These are phyloP conservation scores for sunflower (Helianthus annuus) DNA, from an alignment of 129 eudicot species.

Conservation along the genomic window DNA sequence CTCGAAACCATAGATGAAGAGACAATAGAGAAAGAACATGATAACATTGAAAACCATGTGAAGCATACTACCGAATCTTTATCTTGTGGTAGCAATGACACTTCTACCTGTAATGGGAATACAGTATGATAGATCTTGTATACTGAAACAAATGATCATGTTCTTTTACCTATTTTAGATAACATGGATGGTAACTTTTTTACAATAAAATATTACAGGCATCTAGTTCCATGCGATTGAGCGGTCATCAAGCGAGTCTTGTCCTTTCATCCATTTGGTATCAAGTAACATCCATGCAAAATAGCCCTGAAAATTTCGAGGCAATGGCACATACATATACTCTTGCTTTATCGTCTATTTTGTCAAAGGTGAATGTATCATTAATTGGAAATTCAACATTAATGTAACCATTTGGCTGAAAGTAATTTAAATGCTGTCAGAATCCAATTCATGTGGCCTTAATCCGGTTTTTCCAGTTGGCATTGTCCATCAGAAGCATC, in stretches of 20 bases:
- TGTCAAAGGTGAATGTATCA: constrained; percentile 50
- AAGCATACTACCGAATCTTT: constrained; percentile 5
- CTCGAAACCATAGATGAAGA: constrained; percentile 22
- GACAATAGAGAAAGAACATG: constrained; percentile 29
- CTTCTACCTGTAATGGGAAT: constrained; percentile 42
- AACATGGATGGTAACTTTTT: background rate
- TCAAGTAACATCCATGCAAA: constrained; percentile 63
- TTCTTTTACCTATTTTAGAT: background rate
- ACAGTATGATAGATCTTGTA: constrained; percentile 39
- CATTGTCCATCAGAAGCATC: constrained; percentile 69
- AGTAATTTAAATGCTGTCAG: constrained; percentile 30
- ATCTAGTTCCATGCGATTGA: constrained; percentile 54
- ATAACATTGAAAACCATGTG: constrained; percentile 14
- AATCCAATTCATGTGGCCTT: constrained; percentile 59
- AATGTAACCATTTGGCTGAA: too few relatives aligned
- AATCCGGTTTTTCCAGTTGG: constrained; percentile 67
- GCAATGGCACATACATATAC: constrained; percentile 78
- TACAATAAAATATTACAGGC: constrained; percentile 32
- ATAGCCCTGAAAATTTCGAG: constrained; percentile 64
- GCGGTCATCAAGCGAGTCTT: constrained; percentile 80
- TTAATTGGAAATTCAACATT: too few relatives aligned
- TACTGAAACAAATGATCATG: background rate
- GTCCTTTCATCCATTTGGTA: constrained; percentile 82
- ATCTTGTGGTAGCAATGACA: constrained; percentile 45
- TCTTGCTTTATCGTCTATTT: constrained; percentile 56